Evolutionary conservation across 371 early-diverging fungal genomes (phyloP).

Genomic region (Mycotypha africana): DNA sequence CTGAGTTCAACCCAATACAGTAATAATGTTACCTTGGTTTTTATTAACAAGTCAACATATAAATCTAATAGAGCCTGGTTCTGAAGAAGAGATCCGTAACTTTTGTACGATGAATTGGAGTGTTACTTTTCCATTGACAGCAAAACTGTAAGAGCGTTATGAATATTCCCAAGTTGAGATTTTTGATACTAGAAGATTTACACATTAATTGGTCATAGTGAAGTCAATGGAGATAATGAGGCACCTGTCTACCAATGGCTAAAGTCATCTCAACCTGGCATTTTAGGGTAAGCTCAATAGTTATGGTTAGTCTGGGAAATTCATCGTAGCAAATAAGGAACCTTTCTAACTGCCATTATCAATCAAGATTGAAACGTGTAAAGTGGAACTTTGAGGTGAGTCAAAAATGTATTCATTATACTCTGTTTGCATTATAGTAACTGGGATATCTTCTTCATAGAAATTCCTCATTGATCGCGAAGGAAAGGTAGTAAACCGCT

Average conservation of each 20-base stretch:
- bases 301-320: too few relatives aligned
- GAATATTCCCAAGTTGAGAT: constrained; percentile 3
- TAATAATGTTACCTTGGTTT: too few relatives aligned
- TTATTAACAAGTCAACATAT: too few relatives aligned
- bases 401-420: too few relatives aligned
- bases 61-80: constrained; percentile 35
- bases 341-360: too few relatives aligned
- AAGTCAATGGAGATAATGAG: constrained; percentile 71
- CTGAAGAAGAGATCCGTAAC: constrained; percentile 53
- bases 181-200: too few relatives aligned
- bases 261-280: constrained; percentile 51
- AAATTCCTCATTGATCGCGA: constrained; percentile 67
- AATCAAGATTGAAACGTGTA: constrained; percentile 53
- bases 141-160: constrained; percentile 52
- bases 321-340: too few relatives aligned
- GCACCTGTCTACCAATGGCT: constrained; percentile 68
- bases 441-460: too few relatives aligned
- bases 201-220: constrained; percentile 24
- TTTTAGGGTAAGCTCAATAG: constrained; percentile 36
- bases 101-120: constrained; percentile 69
- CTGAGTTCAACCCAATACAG: too few relatives aligned
- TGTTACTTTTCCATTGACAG: constrained; percentile 80
- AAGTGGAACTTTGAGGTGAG: constrained; percentile 73
- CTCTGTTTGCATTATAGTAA: too few relatives aligned
- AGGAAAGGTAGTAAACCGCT: constrained; percentile 61